A percentile compares a stretch with the other conserved stretches of the same genome.
Evolutionary conservation across 116 monocot genomes (phyloP).

Genomic region (Papilionanthe hybrid): DNA sequence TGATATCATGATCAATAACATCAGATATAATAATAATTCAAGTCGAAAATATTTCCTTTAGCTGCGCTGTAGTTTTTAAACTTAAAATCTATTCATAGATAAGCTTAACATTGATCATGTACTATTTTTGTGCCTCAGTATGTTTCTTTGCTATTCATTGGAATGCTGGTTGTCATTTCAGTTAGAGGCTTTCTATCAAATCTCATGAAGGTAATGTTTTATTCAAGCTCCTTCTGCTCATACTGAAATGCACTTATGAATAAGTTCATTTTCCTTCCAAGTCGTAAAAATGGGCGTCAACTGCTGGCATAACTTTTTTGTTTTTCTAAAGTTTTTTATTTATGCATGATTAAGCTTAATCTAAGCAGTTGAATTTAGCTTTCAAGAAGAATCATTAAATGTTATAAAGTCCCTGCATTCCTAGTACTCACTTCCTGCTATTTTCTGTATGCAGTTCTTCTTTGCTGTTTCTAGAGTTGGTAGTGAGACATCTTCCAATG

Average conservation of each 20-base stretch:
- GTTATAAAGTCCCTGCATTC: not conserved
- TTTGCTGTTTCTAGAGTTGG: constrained; percentile 95
- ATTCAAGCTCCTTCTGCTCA: constrained; percentile 6
- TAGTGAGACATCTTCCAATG: constrained; percentile 89
- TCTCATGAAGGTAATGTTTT: constrained; percentile 87
- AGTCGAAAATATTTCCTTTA: not conserved
- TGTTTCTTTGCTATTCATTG: constrained; percentile 91
- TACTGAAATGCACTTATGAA: not conserved
- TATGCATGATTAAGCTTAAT: not conserved
- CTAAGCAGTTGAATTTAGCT: not conserved
- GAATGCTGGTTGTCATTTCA: constrained; percentile 94
- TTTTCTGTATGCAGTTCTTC: constrained; percentile 74
- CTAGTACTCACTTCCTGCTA: not conserved
- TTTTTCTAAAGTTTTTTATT: not conserved
- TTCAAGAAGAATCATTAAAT: not conserved
- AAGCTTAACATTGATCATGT: not conserved
- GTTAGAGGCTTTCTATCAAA: constrained; percentile 89
- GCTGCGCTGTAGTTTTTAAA: not conserved
- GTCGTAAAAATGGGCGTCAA: too few species aligned
- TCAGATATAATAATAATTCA: not conserved
- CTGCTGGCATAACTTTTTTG: too few species aligned
- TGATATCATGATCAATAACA: not conserved
- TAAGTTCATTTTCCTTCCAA: not conserved
- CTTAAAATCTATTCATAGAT: not conserved
- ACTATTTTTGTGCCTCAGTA: constrained; percentile 45